Evolutionary conservation across 2,329 filamentous ascomycete genomes (phyloP), one percentile per base, ranked within the genome.

Genomic region (Cladosporium sp.): DNA sequence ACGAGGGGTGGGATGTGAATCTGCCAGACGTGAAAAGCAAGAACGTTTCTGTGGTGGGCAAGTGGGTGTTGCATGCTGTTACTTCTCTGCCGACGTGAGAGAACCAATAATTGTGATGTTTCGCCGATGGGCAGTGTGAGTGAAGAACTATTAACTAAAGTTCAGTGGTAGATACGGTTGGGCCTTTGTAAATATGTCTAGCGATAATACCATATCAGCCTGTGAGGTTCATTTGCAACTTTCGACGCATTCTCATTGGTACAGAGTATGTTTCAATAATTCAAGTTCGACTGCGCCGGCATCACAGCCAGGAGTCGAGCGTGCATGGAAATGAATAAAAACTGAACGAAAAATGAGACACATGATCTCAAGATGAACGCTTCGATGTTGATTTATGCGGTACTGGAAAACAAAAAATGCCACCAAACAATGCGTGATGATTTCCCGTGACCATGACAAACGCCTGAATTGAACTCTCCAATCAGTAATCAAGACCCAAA

Each of bases 1-100:
- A 64, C 3, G 62, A 64, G 33, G 50, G 40, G 69, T 78, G 73
- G 72, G 78, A 80, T 70, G 68, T 79, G 6, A 78, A 78, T 69
- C 66, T 79, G 53, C 74, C 75, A 21, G 53, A 59, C 23, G 52
- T 46, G 26, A 52, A 16, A 5, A 53, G 44, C 5, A 66, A 26
- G 28, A 57, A 49, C 23, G 53, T 12, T 1, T 44, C 50, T 23
- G 62, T 52, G 16, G 50, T 57, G 33, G 62, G 23, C 7, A 56
- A 26, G 52, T 56, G 23, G 16, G 26, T 64, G 53, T 57, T 62
- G 59, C n/a, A 33, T 31, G 59, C 59, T 50, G 59, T 62, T 1
- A 62, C 59, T 52, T 50, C 59, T 33, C n/a, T 61, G 58, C 58
- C 58, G 44, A 61, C 58, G 26, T 61, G 58, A 61, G 35, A 26